A percentile compares a stretch with the other conserved stretches of the same genome.
phyloP scores from a whole-genome alignment of 441 rosid genomes.

The Hura crepitans region DNA sequence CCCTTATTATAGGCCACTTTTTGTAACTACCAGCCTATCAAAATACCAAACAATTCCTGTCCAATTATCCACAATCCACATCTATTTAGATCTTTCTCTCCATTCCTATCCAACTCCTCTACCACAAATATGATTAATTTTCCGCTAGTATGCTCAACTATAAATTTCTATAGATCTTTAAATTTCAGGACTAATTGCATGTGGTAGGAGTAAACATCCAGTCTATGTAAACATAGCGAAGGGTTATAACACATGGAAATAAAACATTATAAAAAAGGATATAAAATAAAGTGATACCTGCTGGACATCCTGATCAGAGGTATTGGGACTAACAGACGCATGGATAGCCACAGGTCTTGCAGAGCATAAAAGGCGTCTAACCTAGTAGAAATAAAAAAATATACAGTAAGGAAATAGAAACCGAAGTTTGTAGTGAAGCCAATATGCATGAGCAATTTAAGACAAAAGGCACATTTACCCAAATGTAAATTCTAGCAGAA shows the following conservation, averaged over 20 bases:
- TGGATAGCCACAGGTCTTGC: conserved; percentile 86
- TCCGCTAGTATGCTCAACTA: background rate
- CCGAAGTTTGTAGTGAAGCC: conserved; percentile 15
- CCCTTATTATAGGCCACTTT: background rate
- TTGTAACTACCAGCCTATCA: background rate
- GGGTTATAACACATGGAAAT: background rate
- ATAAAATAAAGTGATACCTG: conserved; percentile 51
- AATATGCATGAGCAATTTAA: background rate
- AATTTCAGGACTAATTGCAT: background rate
- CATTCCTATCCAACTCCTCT: background rate
- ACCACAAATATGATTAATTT: background rate
- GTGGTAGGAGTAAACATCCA: background rate
- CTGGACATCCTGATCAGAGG: conserved; percentile 93
- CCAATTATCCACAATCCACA: background rate
- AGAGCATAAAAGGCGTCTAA: conserved; percentile 88
- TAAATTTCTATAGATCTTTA: background rate
- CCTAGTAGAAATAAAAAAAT: conserved; percentile 45
- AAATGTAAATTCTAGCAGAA: background rate
- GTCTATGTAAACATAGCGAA: background rate
- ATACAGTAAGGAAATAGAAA: conserved; percentile 16
- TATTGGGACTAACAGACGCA: conserved; percentile 70
- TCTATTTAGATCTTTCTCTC: background rate
- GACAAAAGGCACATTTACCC: background rate
- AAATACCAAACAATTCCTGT: background rate
- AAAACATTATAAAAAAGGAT: conserved; percentile 2